Evolutionary conservation across 805 yeast species (phyloP).

Genomic region (Wickerhamiella alocasiicola): DNA sequence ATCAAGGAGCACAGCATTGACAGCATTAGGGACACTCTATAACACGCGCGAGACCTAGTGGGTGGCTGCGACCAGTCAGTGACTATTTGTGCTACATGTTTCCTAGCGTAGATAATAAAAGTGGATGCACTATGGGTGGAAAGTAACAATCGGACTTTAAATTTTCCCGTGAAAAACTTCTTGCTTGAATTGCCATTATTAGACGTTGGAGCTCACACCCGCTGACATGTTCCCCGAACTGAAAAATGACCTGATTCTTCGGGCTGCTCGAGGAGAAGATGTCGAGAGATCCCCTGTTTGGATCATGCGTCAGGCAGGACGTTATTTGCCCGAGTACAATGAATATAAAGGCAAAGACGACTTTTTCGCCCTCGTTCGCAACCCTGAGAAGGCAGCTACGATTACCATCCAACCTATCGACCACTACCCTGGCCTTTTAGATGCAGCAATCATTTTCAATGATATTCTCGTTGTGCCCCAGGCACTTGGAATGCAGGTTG

Average conservation of each 20-base stretch:
- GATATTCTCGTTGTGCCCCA: constrained; percentile 95
- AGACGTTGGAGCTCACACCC: not conserved
- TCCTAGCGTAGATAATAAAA: too few species aligned
- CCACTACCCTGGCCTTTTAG: constrained; percentile 77
- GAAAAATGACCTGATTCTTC: constrained; percentile 76
- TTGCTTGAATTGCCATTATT: not conserved
- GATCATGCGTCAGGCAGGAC: constrained; percentile 24
- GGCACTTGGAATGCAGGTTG: constrained; percentile 93
- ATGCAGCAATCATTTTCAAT: constrained; percentile 93
- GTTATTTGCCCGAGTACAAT: constrained; percentile 66
- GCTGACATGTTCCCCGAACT: constrained; percentile 47
- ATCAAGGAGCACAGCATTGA: too few species aligned
- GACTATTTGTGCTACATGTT: too few species aligned
- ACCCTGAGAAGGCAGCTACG: constrained; percentile 84
- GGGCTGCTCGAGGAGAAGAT: constrained; percentile 81
- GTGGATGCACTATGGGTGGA: not conserved
- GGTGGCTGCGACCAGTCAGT: too few species aligned
- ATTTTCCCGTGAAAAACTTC: not conserved
- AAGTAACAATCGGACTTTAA: not conserved
- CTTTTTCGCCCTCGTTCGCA: constrained; percentile 90
- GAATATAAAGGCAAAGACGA: constrained; percentile 73
- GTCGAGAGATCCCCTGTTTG: constrained; percentile 95
- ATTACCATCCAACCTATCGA: constrained; percentile 93
- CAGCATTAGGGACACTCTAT: too few species aligned
- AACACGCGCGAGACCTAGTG: too few species aligned